Percentiles rank a stretch among this genome's conserved stretches.
Conservation (phyloP, 495 filamentous ascomycete genomes). For the Hyaloscypha variabilis region DNA sequence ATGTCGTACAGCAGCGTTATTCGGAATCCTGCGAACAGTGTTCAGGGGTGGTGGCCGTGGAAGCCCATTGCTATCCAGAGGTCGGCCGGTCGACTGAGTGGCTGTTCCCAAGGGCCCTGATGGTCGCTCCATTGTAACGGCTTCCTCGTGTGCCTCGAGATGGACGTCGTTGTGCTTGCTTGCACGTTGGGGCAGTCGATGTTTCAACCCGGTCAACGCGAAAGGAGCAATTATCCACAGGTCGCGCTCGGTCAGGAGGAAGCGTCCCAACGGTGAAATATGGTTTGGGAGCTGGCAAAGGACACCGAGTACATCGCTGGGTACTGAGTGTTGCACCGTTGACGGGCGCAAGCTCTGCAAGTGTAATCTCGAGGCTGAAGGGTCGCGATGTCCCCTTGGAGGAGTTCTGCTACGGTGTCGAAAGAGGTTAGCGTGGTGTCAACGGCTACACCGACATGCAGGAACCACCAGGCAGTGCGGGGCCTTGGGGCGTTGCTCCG, state of each 20-base stretch:
- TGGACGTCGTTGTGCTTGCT: slow-evolving; percentile 12
- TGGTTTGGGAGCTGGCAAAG: background rate
- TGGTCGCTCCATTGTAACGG: slow-evolving; percentile 32
- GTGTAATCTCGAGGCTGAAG: background rate
- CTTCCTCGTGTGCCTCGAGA: slow-evolving; percentile 1
- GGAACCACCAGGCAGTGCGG: background rate
- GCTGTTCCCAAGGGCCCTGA: slow-evolving; percentile 30
- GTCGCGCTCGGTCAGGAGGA: background rate
- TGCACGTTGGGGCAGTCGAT: slow-evolving; percentile 23
- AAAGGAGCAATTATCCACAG: slow-evolving; percentile 2
- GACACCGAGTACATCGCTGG: slow-evolving; percentile 18
- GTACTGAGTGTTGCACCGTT: slow-evolving; percentile 15
- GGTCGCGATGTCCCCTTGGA: slow-evolving; percentile 10
- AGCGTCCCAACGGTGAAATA: background rate
- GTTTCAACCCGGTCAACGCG: slow-evolving; percentile 27
- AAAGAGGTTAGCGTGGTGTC: slow-evolving; percentile 9
- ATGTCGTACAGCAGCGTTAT: slow-evolving; percentile 24
- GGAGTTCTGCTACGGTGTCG: too few relatives aligned
- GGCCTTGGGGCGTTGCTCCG: too few relatives aligned
- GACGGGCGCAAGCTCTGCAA: background rate
- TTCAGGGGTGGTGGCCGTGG: slow-evolving; percentile 25
- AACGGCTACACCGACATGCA: slow-evolving; percentile 8
- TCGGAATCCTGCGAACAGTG: slow-evolving; percentile 28
- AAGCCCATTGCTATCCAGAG: slow-evolving; percentile 19
- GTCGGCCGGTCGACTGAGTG: slow-evolving; percentile 32